Base-by-base conservation (phyloP, 345 rosid species). In the Punica granatum region DNA sequence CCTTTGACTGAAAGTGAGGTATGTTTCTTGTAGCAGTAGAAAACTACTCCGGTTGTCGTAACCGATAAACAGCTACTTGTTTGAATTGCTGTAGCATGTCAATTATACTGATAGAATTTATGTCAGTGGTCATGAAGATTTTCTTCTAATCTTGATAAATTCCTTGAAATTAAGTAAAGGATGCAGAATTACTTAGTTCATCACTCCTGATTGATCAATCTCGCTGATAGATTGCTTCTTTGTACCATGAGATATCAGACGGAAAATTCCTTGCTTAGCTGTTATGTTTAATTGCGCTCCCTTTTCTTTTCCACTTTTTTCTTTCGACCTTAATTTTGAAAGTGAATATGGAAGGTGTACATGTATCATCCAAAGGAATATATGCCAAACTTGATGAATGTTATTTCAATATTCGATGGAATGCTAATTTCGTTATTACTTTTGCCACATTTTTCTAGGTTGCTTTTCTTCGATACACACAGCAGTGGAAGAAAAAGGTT, bases 1-100 rank as follows among this genome's bases (percentile, higher is more conserved):
- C 97, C 96, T 46, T 81, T 94, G 73, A 89, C 97, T 34, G 99
- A 91, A 81, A 94, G 96, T 78, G 99, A 91, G 93, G 99, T 94
- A 83, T 60, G 82, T 19, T 34, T 67, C 67, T 42, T 67, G 67
- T 37, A 11, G 58, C 8, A 56, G 18, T 10, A 10, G 10, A 3
- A n/a, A 26, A 9, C 13, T 6, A 13, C 25, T 30, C 33, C 7
- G 28, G 28, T 3, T n/a, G 18, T 43, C 15, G 48, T 23, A 51
- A 51, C 23, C 23, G 21, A 51, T 51, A 51, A 19, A 51, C 30
- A 51, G n/a, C 23, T 23, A 23, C 13, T 51, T 51, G 28, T 23
- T 51, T 46, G 53, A 46, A 18, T n/a, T 46, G n/a, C 53, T 46
- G 19, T 46, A 19, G 23, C 4, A 15, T 46, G 19, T 6, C 19